These are phyloP conservation scores for Globisporangium middletonii DNA, from an alignment of 352 stramenopile species.

Conservation along the genomic window DNA sequence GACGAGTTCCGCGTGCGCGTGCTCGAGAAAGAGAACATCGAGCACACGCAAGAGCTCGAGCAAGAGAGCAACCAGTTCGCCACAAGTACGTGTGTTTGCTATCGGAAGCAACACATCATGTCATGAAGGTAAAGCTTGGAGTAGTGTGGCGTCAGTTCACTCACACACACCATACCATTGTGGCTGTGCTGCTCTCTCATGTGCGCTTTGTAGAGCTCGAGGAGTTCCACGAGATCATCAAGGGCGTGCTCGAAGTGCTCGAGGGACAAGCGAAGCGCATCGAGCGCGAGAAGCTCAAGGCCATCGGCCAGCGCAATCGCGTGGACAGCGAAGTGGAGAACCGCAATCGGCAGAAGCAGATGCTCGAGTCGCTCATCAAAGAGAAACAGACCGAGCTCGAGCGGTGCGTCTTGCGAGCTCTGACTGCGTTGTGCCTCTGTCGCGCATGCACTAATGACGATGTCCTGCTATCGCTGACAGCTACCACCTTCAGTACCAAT, in stretches of 20 bases:
- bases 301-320: slow-evolving; percentile 75
- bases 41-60: slow-evolving; percentile 32
- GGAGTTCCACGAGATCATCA: slow-evolving; percentile 80
- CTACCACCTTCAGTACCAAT: slow-evolving; percentile 77
- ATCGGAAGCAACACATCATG: background rate
- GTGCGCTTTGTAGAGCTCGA: slow-evolving; percentile 46
- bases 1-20: slow-evolving; percentile 76
- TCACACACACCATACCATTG: background rate
- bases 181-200: background rate
- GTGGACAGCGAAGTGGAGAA: slow-evolving; percentile 82
- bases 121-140: background rate
- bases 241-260: slow-evolving; percentile 73
- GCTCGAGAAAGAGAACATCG: slow-evolving; percentile 9
- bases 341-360: slow-evolving; percentile 73
- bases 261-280: slow-evolving; percentile 74
- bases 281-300: slow-evolving; percentile 79
- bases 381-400: slow-evolving; percentile 81
- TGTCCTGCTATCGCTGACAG: slow-evolving; percentile 18
- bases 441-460: background rate
- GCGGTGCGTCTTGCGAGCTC: slow-evolving; percentile 23
- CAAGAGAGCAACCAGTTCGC: slow-evolving; percentile 81
- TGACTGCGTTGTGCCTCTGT: background rate
- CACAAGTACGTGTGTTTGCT: slow-evolving; percentile 33
- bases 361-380: slow-evolving; percentile 74
- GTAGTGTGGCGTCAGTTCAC: background rate